Percentiles rank a stretch among this genome's conserved stretches.
These are phyloP conservation scores for Metschnikowia gelsemii DNA, from an alignment of 805 yeast species.

Conservation along the genomic window DNA sequence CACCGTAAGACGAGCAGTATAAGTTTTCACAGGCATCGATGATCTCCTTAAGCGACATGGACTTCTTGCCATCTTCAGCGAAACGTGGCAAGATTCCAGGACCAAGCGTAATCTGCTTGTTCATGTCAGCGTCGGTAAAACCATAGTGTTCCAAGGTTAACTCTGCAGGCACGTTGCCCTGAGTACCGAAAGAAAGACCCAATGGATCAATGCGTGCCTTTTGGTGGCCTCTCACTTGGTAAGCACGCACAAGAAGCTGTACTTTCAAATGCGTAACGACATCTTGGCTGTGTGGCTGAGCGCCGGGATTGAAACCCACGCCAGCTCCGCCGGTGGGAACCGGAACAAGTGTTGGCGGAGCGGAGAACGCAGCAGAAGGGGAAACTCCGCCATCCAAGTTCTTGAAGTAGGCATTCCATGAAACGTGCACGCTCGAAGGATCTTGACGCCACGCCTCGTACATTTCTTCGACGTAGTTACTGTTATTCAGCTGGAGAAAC, in stretches of 20 bases:
- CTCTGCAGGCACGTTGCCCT: conserved; percentile 70
- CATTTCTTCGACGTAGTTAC: conserved; percentile 96
- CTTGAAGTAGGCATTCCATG: conserved; percentile 97
- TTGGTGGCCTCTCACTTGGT: conserved; percentile 97
- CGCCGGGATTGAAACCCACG: conserved; percentile 51
- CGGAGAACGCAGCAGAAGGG: conserved; percentile 72
- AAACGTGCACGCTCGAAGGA: conserved; percentile 86
- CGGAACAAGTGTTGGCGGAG: conserved; percentile 91
- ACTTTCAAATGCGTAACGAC: conserved; percentile 89
- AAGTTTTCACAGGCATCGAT: conserved; percentile 74
- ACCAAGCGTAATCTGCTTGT: conserved; percentile 83
- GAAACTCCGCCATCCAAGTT: conserved; percentile 73
- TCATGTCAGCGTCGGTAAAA: conserved; percentile 81
- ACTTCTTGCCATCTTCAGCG: conserved; percentile 59
- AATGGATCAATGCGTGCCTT: conserved; percentile 96
- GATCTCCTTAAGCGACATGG: conserved; percentile 76
- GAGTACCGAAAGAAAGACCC: conserved; percentile 81
- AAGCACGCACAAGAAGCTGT: conserved; percentile 95
- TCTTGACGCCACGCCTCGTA: conserved; percentile 91
- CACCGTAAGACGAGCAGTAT: conserved; percentile 87
- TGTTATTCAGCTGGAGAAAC: conserved; percentile 80
- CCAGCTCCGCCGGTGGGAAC: conserved; percentile 77
- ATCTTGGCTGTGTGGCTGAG: conserved; percentile 51
- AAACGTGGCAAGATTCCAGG: conserved; percentile 97
- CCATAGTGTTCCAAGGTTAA: conserved; percentile 90